These are phyloP conservation scores for Sequoia sempervirens DNA, from an alignment of 75 land plant species.

Conservation along the genomic window DNA sequence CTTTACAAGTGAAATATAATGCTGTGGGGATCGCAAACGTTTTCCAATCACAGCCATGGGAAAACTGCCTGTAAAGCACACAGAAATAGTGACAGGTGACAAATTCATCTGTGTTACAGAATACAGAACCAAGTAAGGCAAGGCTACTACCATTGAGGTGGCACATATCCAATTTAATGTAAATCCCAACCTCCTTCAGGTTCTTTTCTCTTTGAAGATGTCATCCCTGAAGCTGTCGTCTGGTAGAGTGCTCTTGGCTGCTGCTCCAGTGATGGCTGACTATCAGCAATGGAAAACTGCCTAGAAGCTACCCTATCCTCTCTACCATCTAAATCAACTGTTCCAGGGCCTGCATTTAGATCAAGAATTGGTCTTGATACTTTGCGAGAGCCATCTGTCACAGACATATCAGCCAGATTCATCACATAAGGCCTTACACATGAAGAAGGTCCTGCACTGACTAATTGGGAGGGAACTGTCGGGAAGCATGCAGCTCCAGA, in stretches of 20 bases:
- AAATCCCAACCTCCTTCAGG: conserved; percentile 82
- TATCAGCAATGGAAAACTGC: conserved; percentile 34
- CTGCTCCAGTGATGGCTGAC: conserved; percentile 36
- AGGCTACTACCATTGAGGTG: conserved; percentile 56
- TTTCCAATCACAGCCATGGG: conserved; percentile 4
- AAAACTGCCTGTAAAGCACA: background rate
- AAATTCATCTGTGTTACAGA: background rate
- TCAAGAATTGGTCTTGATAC: conserved; percentile 74
- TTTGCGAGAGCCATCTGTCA: conserved; percentile 24
- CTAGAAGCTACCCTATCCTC: conserved; percentile 40
- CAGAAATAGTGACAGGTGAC: conserved; percentile 2
- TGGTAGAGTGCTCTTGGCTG: conserved; percentile 27
- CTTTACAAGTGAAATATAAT: background rate
- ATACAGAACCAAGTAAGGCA: background rate
- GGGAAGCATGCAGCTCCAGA: conserved; percentile 39
- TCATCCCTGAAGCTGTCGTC: conserved; percentile 17
- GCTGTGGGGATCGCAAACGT: background rate
- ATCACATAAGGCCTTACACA: conserved; percentile 61
- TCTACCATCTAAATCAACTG: conserved; percentile 47
- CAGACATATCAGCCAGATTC: conserved; percentile 37
- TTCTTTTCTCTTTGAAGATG: conserved; percentile 67
- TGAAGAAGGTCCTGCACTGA: conserved; percentile 36
- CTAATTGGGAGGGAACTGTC: conserved; percentile 38
- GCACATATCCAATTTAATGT: conserved; percentile 37
- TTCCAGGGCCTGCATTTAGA: conserved; percentile 84